Conservation (phyloP, 805 yeast genomes). For the Ogataea salicorniae region DNA sequence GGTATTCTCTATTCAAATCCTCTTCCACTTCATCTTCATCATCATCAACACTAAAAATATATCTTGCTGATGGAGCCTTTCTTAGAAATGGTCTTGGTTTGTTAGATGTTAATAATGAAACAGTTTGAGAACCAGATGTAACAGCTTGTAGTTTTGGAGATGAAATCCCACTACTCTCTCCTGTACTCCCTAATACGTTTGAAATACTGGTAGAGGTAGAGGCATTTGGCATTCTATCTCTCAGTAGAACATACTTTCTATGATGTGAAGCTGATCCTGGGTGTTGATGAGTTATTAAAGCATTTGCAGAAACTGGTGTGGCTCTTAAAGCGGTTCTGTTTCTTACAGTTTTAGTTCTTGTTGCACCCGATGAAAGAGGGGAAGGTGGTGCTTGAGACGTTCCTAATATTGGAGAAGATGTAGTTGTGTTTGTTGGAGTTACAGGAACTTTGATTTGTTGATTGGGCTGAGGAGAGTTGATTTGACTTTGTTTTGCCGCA, state of each 20-base stretch:
- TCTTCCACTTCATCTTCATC: conserved; percentile 67
- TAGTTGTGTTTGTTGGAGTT: conserved; percentile 5
- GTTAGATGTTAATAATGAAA: conserved; percentile 3
- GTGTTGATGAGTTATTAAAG: conserved; percentile 10
- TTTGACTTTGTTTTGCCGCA: too few relatives aligned
- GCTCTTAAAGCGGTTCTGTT: conserved; percentile 11
- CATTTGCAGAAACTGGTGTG: conserved; percentile 22
- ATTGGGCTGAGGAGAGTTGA: neutral
- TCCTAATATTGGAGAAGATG: conserved; percentile 16
- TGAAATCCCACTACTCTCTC: conserved; percentile 4
- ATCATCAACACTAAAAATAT: conserved; percentile 75
- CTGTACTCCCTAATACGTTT: neutral
- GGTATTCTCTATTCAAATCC: conserved; percentile 52
- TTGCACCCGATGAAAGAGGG: conserved; percentile 1
- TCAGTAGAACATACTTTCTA: conserved; percentile 27
- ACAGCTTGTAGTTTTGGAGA: conserved; percentile 12
- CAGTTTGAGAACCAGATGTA: conserved; percentile 8
- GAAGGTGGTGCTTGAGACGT: conserved; percentile 7
- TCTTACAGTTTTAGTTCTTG: conserved; percentile 8
- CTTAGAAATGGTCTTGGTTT: conserved; percentile 22
- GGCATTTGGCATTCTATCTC: conserved; percentile 19
- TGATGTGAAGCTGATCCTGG: conserved; percentile 26
- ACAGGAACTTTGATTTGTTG: conserved; percentile 1
- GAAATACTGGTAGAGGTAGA: neutral
- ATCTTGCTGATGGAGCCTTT: conserved; percentile 28